A percentile compares a stretch with the other conserved stretches of the same genome.
Evolutionary conservation across 305 asterid species (phyloP).

Genomic region (Stenogyne calaminthoides): DNA sequence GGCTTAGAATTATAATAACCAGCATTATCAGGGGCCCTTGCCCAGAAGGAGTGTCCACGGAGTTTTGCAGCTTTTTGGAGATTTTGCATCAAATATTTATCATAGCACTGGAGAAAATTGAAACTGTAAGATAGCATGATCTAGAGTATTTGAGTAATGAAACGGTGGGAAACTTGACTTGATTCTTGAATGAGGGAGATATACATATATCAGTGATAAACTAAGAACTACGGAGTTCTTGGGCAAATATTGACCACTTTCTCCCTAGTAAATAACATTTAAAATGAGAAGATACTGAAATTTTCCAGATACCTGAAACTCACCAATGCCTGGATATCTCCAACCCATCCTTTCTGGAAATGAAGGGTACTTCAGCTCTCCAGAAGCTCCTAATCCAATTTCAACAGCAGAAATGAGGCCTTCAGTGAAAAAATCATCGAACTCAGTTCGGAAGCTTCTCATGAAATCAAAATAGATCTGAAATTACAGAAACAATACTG

Average conservation of each 20-base stretch:
- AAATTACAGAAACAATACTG: conserved; percentile 26
- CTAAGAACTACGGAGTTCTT: not conserved
- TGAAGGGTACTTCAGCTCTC: conserved; percentile 78
- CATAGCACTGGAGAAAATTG: conserved; percentile 56
- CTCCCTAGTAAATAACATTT: conserved; percentile 19
- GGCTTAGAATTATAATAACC: conserved; percentile 71
- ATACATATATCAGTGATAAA: not conserved
- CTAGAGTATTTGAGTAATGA: conserved; percentile 10
- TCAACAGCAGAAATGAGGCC: conserved; percentile 69
- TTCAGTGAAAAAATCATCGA: conserved; percentile 60
- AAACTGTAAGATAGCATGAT: conserved; percentile 6
- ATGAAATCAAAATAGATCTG: conserved; percentile 77
- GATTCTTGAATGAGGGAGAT: conserved; percentile 2
- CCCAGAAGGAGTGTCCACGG: conserved; percentile 74
- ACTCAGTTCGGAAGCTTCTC: conserved; percentile 79
- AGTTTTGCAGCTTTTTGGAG: conserved; percentile 64
- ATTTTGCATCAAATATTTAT: conserved; percentile 58
- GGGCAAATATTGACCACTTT: not conserved
- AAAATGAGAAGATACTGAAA: conserved; percentile 23
- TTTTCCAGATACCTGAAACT: conserved; percentile 66
- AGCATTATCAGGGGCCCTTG: conserved; percentile 65
- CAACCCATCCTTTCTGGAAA: conserved; percentile 79
- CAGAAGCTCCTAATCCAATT: conserved; percentile 74
- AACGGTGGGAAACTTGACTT: conserved; percentile 9
- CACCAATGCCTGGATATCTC: conserved; percentile 88